phyloP scores from a whole-genome alignment of 2,329 filamentous ascomycete genomes.

The Nemania sp. region DNA sequence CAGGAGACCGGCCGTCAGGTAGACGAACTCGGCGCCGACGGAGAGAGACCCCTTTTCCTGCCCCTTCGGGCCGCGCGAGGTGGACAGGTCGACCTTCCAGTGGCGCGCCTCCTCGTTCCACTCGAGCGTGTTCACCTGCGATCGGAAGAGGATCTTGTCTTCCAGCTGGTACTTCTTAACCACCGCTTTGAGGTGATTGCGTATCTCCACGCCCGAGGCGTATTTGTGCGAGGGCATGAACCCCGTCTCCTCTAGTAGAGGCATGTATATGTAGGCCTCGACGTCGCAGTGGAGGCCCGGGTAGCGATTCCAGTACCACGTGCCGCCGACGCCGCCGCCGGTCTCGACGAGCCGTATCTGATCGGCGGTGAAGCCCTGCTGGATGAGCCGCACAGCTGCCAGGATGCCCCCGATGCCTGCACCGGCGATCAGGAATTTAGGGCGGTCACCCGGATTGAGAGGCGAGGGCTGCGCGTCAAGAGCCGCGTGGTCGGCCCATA shows the following conservation, averaged over 20 bases:
- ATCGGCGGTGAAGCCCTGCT: conserved; percentile 42
- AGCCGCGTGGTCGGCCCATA: conserved; percentile 39
- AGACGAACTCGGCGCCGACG: conserved; percentile 47
- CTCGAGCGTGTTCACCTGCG: conserved; percentile 45
- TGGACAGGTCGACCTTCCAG: conserved; percentile 37
- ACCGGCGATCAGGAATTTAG: conserved; percentile 39
- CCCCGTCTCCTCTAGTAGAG: conserved; percentile 62
- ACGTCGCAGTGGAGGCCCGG: conserved; percentile 60
- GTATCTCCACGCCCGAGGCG: conserved; percentile 45
- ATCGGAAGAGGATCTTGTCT: conserved; percentile 52
- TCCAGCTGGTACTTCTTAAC: conserved; percentile 50
- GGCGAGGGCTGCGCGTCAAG: conserved; percentile 35
- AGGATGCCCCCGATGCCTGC: conserved; percentile 37
- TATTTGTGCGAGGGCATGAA: conserved; percentile 59
- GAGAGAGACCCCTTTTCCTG: conserved; percentile 36
- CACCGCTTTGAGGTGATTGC: conserved; percentile 50
- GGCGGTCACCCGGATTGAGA: conserved; percentile 30
- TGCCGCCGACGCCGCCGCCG: conserved; percentile 53
- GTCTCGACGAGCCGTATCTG: conserved; percentile 50
- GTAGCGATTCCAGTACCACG: conserved; percentile 59
- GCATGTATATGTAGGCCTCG: conserved; percentile 64
- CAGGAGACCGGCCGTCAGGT: conserved; percentile 47
- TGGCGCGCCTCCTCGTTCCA: conserved; percentile 50
- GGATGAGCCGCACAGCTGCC: conserved; percentile 40
- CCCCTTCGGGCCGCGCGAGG: conserved; percentile 33